Percentiles rank a stretch among this genome's conserved stretches.
Conservation (phyloP, 495 filamentous ascomycete genomes). For the Antarctomyces pellizariae region DNA sequence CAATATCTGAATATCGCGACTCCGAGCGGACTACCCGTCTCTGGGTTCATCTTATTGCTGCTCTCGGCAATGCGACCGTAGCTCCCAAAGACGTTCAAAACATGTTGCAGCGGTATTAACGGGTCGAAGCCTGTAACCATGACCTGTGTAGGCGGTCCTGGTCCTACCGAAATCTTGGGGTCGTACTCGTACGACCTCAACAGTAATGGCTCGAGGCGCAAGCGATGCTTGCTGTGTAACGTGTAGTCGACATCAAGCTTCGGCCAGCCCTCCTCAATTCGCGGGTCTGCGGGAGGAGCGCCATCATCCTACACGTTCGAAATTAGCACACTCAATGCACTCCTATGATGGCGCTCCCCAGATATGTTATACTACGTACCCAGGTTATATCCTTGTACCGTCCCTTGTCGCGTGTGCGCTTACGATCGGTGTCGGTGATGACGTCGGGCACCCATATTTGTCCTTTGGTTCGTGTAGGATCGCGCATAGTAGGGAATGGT, state of each 20-base stretch:
- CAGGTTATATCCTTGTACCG: conserved; percentile 42
- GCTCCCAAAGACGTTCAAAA: conserved; percentile 57
- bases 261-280: conserved; percentile 34
- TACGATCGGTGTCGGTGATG: conserved; percentile 11
- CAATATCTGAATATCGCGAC: conserved; percentile 79
- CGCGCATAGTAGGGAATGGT: too few relatives aligned
- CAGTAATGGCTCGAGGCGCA: conserved; percentile 55
- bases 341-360: conserved; percentile 31
- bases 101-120: conserved; percentile 50
- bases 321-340: conserved; percentile 25
- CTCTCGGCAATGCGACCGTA: conserved; percentile 79
- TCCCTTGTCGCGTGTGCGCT: conserved; percentile 11
- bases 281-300: conserved; percentile 49
- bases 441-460: too few relatives aligned
- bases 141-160: conserved; percentile 70
- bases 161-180: conserved; percentile 55
- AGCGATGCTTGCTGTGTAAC: conserved; percentile 48
- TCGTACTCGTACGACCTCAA: conserved; percentile 61
- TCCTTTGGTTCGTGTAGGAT: too few relatives aligned
- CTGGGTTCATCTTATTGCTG: conserved; percentile 76
- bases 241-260: conserved; percentile 34
- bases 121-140: conserved; percentile 89
- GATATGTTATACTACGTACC: conserved; percentile 29
- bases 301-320: conserved; percentile 38
- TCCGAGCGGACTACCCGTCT: conserved; percentile 77